Base-by-base conservation (phyloP, 768 basidiomycete species). In the Amanita rimosa region DNA sequence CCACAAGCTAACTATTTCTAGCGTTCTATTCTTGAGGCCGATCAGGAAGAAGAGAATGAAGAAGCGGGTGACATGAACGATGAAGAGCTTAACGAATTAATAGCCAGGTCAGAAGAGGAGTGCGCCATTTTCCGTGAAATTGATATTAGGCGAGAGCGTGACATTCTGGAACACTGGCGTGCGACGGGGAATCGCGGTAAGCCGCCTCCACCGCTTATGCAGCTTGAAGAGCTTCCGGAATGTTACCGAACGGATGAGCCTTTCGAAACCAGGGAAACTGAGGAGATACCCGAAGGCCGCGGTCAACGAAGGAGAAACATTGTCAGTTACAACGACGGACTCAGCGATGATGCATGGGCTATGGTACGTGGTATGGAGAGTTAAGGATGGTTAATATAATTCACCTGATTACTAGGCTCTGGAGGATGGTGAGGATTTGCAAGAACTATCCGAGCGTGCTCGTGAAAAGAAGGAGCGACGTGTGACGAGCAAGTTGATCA, bases 331-430 rank as follows among this genome's bases (percentile, higher is more conserved):
- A 94, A 85, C 51, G 95, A 97, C 60, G 93, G 93, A 13, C 72
- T 98, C 49, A 85, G 81, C 46, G 95, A 98, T 56, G 95, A 96
- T 59, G 84, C 93, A 55, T 96, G 91, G 85, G 79, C 90, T 27
- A 75, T 86, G 75, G 84, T 84, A 60, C 51, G 75, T 69, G 17
- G n/a, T 33, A 9, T 34, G 9, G n/a, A 14, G 9, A 11, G 24
- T 34, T 29, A 19, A 48, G n/a, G 36, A 45, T 14, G 35, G 22
- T 27, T n/a, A 13, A 31, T 21, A 14, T 16, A 17, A 17, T 14
- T 49, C 27, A 16, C 44, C 27, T 44, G 37, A 37, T 16, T 43
- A 19, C 34, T 24, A 52, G 81, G 85, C 86, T 45, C 66, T 88
- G 40, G 85, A 89, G 60, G 85, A 88, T 7, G 86, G 85, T 21